phyloP scores from a whole-genome alignment of 1,139 yeast species.

The Taphrina flavorubra region DNA sequence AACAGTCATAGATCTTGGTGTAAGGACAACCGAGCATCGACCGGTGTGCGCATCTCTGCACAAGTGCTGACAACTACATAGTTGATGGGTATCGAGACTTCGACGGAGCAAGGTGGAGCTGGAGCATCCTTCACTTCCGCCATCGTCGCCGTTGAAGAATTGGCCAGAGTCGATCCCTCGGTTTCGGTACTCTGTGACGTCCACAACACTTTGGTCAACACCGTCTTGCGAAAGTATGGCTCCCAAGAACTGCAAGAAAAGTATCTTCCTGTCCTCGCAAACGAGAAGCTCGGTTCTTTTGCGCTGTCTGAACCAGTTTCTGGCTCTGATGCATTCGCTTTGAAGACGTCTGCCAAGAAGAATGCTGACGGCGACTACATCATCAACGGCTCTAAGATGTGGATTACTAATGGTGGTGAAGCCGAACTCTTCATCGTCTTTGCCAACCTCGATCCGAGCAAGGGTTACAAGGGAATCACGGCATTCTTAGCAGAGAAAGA shows the following conservation, averaged over 20 bases:
- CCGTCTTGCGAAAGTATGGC: slow-evolving; percentile 55
- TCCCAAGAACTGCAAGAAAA: slow-evolving; percentile 52
- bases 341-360: slow-evolving; percentile 53
- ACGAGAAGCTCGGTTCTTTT: slow-evolving; percentile 54
- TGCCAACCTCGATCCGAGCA: slow-evolving; percentile 55
- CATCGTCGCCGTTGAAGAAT: slow-evolving; percentile 56
- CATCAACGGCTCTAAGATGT: slow-evolving; percentile 56
- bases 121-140: slow-evolving; percentile 58
- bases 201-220: slow-evolving; percentile 57
- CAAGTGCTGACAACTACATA: not conserved
- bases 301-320: slow-evolving; percentile 56
- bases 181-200: slow-evolving; percentile 57
- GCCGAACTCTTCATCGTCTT: slow-evolving; percentile 56
- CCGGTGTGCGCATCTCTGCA: not conserved
- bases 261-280: slow-evolving; percentile 54
- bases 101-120: slow-evolving; percentile 57
- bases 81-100: slow-evolving; percentile 57
- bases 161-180: slow-evolving; percentile 57
- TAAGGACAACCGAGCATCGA: not conserved
- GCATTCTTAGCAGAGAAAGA: slow-evolving; percentile 56
- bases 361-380: slow-evolving; percentile 53
- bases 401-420: slow-evolving; percentile 58
- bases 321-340: slow-evolving; percentile 58
- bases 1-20: slow-evolving; percentile 21
- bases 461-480: slow-evolving; percentile 58